These are phyloP conservation scores for Brassica napus DNA, from an alignment of 345 rosid species.

Conservation along the genomic window DNA sequence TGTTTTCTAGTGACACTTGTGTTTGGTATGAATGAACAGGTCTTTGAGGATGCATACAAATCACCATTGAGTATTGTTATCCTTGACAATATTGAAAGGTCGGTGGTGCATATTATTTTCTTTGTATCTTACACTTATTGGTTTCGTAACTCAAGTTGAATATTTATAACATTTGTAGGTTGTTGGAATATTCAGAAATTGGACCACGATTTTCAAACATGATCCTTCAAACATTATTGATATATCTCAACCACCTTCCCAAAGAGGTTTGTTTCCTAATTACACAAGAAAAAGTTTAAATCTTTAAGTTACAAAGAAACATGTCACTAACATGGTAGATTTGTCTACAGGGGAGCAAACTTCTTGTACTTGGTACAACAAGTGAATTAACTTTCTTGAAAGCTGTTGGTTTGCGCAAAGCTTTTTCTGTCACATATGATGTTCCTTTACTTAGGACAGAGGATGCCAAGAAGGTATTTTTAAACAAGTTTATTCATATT, in stretches of 20 bases:
- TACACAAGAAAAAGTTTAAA: neutral
- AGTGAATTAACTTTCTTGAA: slow-evolving; percentile 40
- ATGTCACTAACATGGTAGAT: slow-evolving; percentile 14
- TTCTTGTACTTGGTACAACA: slow-evolving; percentile 50
- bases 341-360: slow-evolving; percentile 75
- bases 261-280: neutral
- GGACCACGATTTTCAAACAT: neutral
- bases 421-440: slow-evolving; percentile 73
- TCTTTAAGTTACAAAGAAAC: slow-evolving; percentile 61
- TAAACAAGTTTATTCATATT: neutral
- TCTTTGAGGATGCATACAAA: slow-evolving; percentile 97
- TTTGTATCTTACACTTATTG: neutral
- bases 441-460: slow-evolving; percentile 70
- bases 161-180: neutral
- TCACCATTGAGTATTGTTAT: slow-evolving; percentile 93
- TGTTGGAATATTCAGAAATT: neutral
- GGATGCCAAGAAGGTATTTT: slow-evolving; percentile 79
- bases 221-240: neutral
- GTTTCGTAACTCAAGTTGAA: slow-evolving; percentile 33
- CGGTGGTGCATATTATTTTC: neutral
- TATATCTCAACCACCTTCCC: neutral
- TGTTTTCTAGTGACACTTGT: neutral
- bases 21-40: slow-evolving; percentile 47
- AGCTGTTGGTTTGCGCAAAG: slow-evolving; percentile 63
- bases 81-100: slow-evolving; percentile 99